Evolutionary conservation across 352 stramenopile genomes (phyloP).

Genomic region (Globisporangium ultimum): DNA sequence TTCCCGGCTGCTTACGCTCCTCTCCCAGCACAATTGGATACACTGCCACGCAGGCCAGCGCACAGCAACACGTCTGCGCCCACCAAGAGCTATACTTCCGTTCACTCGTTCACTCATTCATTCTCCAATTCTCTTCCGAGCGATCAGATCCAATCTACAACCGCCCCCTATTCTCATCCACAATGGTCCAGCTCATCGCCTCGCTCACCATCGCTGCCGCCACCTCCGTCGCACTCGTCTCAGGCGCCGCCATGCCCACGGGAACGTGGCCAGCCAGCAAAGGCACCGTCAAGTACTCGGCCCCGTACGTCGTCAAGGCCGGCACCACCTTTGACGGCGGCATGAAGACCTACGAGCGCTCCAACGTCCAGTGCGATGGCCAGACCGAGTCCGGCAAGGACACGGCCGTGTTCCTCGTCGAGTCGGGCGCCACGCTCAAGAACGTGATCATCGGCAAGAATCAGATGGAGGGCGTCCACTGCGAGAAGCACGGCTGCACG

Average conservation of each 20-base stretch:
- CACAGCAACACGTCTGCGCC: no score
- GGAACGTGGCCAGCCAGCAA: constrained; percentile 22
- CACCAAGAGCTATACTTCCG: no score
- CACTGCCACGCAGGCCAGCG: no score
- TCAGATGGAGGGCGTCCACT: constrained; percentile 29
- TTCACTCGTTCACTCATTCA: no score
- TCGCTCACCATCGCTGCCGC: background rate
- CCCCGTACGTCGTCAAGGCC: no score
- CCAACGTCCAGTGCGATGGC: constrained; percentile 13
- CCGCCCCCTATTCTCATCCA: no score
- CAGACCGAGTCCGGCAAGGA: constrained; percentile 19
- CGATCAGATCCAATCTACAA: no score
- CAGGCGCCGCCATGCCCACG: constrained; percentile 8
- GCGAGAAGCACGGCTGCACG: constrained; percentile 18
- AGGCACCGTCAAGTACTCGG: no score
- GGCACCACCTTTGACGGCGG: no score
- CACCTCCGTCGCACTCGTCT: constrained; percentile 1
- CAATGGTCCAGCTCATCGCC: constrained; percentile 4
- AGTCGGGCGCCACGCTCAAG: constrained; percentile 21
- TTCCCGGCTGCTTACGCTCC: no score
- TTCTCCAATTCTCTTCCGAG: no score
- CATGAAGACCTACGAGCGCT: constrained; percentile 31
- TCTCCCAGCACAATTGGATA: no score
- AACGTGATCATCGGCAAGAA: constrained; percentile 36
- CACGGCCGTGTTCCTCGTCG: constrained; percentile 26